Evolutionary conservation across 1,139 yeast genomes (phyloP), one percentile per base, ranked within the genome.

Genomic region (Geotrichum fermentans): DNA sequence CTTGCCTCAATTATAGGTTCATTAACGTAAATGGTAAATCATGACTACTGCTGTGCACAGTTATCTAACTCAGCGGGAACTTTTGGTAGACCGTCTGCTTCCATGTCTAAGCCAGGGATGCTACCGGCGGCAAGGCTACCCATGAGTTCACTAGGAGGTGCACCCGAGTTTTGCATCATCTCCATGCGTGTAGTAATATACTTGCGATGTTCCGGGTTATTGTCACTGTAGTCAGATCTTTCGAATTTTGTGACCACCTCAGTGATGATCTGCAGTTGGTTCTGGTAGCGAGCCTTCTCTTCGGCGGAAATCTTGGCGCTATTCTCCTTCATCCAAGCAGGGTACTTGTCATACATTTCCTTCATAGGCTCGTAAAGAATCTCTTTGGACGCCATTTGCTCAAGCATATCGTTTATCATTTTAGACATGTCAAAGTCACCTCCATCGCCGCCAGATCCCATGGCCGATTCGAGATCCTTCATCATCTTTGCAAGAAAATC

Each of bases 291-390:
- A 29, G 52, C 52, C 28, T 58, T 53, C 40, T 71, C 73, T 13
- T 59, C 65, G 2, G 55, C 55, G n/a, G 56, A 36, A 10, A 66
- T 46, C 44, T 59, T 59, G 16, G 60, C 69, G 51, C 73, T 69
- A 56, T 82, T 74, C 43, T 75, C 75, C 48, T 70, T 65, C 55
- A 84, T 70, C 75, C 81, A 84, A 16, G 66, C 76, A 2, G 87
- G 86, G 53, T 63, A 72, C 54, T 86, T 87, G 18, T 73, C 70
- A 55, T 83, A 79, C 65, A 90, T 74, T 54, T 88, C 96, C 61
- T 82, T 84, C 69, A 92, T 77, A 1, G 97, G 96, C 58, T 85
- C 95, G 63, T 87, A 90, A 43, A 92, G 73, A 28, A 90, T 87
- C 51, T 83, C 94, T 64, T 88, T 90, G 6, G 95, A 82, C 17